Percentiles rank a stretch among this genome's conserved stretches.
phyloP scores from a whole-genome alignment of 192 early-diverging fungal genomes.

The Coemansia sp. region DNA sequence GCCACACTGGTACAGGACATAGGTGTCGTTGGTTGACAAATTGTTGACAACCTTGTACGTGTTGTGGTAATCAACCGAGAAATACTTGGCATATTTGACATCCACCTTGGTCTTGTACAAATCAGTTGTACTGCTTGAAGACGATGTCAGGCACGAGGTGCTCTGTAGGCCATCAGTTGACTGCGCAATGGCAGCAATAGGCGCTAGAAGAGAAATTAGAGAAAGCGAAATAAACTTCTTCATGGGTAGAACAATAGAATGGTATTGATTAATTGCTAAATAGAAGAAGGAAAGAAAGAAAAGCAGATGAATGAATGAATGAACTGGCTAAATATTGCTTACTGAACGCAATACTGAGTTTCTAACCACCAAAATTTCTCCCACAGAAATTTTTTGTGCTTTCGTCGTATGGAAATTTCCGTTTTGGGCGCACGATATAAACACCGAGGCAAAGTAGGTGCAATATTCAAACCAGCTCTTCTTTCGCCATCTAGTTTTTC shows the following conservation, averaged over 20 bases:
- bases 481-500: too few relatives aligned
- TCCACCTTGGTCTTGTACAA: constrained; percentile 28
- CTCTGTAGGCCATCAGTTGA: constrained; percentile 41
- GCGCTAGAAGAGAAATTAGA: constrained; percentile 6
- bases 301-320: background rate
- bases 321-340: background rate
- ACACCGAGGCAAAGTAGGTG: too few relatives aligned
- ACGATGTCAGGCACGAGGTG: constrained; percentile 30
- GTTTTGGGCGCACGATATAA: too few relatives aligned
- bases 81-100: constrained; percentile 46
- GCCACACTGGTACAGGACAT: constrained; percentile 51
- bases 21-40: constrained; percentile 37
- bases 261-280: background rate
- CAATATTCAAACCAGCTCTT: too few relatives aligned
- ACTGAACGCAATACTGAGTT: too few relatives aligned
- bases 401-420: too few relatives aligned
- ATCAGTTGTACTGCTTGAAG: constrained; percentile 5
- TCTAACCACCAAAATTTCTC: background rate
- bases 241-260: constrained; percentile 1
- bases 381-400: background rate
- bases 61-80: constrained; percentile 49
- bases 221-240: constrained; percentile 5
- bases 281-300: constrained; percentile 2
- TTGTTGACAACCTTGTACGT: constrained; percentile 52
- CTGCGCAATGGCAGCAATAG: constrained; percentile 8